These are phyloP conservation scores for Torrubiellomyces zombiae DNA, from an alignment of 2,329 filamentous ascomycete genomes.

Conservation along the genomic window DNA sequence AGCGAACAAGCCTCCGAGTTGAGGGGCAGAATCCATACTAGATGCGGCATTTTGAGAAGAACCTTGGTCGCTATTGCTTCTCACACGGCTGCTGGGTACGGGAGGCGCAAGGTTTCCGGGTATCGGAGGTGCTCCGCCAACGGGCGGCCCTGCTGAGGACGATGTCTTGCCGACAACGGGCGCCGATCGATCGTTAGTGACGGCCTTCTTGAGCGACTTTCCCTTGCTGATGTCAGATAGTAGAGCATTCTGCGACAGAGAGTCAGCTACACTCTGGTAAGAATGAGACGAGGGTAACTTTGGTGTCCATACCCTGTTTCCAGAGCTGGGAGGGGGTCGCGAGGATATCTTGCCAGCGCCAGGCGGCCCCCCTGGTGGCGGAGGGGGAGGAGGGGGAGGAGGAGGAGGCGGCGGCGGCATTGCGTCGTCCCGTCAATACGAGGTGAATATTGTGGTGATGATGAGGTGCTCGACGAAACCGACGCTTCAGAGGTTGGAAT, in stretches of 20 bases:
- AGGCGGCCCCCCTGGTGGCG: constrained; percentile 41
- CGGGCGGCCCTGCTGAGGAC: constrained; percentile 34
- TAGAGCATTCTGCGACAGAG: constrained; percentile 52
- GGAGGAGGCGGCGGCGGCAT: constrained; percentile 44
- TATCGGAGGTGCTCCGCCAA: constrained; percentile 66
- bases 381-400: constrained; percentile 51
- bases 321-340: constrained; percentile 36
- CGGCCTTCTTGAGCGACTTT: constrained; percentile 60
- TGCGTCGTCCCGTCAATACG: not conserved
- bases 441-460: too few species aligned
- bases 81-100: constrained; percentile 49
- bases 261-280: constrained; percentile 3
- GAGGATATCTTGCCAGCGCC: constrained; percentile 21
- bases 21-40: constrained; percentile 48
- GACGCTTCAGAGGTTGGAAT: too few species aligned
- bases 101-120: constrained; percentile 56
- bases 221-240: constrained; percentile 81
- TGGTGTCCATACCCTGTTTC: constrained; percentile 42
- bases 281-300: too few species aligned
- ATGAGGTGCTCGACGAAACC: too few species aligned
- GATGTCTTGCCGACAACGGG: constrained; percentile 36
- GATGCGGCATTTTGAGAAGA: constrained; percentile 24
- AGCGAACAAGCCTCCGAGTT: constrained; percentile 75
- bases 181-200: constrained; percentile 84
- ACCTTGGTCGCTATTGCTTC: constrained; percentile 70